phyloP scores from a whole-genome alignment of 768 basidiomycete genomes.

The Mycena rosella region DNA sequence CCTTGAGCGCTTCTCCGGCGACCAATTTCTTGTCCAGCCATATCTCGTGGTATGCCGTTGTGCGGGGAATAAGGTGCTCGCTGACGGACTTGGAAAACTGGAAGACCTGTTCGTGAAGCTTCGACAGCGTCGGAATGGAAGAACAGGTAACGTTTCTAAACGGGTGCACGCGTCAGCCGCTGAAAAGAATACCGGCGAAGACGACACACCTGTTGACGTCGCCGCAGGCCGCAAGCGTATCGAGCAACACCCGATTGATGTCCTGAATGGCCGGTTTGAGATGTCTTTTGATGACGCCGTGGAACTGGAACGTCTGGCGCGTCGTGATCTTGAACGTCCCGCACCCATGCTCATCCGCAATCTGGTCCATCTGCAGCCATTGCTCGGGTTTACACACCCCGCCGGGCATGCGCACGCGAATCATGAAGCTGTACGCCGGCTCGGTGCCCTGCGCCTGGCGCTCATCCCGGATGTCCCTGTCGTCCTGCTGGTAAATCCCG shows the following conservation, averaged over 20 bases:
- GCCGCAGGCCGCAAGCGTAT: slow-evolving; percentile 98
- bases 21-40: slow-evolving; percentile 99
- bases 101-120: slow-evolving; percentile 85
- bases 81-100: slow-evolving; percentile 88
- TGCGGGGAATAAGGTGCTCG: slow-evolving; percentile 88
- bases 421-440: slow-evolving; percentile 98
- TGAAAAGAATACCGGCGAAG: not conserved
- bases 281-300: slow-evolving; percentile 97
- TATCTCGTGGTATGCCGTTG: slow-evolving; percentile 97
- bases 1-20: slow-evolving; percentile 92
- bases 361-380: slow-evolving; percentile 96
- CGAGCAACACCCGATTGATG: slow-evolving; percentile 91
- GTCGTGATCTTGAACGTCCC: slow-evolving; percentile 98
- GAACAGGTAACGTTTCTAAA: slow-evolving; percentile 90
- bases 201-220: slow-evolving; percentile 89
- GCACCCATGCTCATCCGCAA: slow-evolving; percentile 94
- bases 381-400: slow-evolving; percentile 94
- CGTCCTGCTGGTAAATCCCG: slow-evolving; percentile 96
- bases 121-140: slow-evolving; percentile 91
- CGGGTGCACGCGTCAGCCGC: not conserved
- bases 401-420: slow-evolving; percentile 95
- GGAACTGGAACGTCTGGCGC: slow-evolving; percentile 98
- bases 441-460: slow-evolving; percentile 93
- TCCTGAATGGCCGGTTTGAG: slow-evolving; percentile 96
- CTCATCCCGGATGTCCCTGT: slow-evolving; percentile 98